Base-by-base conservation (phyloP, 208 protist species). In the Acanthamoeba sp. region DNA sequence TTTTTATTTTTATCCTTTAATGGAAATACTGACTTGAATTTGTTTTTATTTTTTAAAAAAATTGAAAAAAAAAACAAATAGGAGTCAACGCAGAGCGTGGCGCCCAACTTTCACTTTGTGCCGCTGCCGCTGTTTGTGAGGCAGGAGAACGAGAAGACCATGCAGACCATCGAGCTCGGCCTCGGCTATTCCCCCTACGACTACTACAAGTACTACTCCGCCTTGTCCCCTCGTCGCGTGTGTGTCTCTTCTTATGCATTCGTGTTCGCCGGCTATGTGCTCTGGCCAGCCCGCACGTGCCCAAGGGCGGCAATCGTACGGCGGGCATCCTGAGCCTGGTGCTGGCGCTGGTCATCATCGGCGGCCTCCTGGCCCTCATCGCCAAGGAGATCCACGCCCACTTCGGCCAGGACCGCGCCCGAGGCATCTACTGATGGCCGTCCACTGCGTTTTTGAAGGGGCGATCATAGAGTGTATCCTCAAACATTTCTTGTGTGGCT, bases 251-350 rank as follows among this genome's bases (percentile, higher is more conserved):
- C 4, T 84, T 59, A 59, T 59, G 55, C 2, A 4, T 12, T 50
- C 45, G 45, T 50, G 45, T 50, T 50, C 45, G 7, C 45, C 45
- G 45, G 3, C 7, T 50, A 50, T 50, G 48, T 55, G 48, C 48
- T 12, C 16, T 18, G 48, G 48, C 48, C 38, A 84, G 76, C 24
- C 76, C 76, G 24, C 40, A 84, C n/a, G 42, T 55, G 20, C 24
- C 42, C 40, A 45, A 14, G 40, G 76, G 76, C 3, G 76, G 76
- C 40, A 34, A 84, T 24, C 34, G 76, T 16, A 84, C 76, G 24
- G 76, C 76, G 76, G 76, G 38, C 18, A 84, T 84, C 76, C 32
- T 84, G 29, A 84, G 76, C 42, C 40, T 84, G 76, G n/a, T 84
- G 12, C 40, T 84, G 27, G 32, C 76, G 40, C 76, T 84, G 36